Evolutionary conservation across 164 flowering plant genomes (phyloP), one percentile per base, ranked within the genome.

Genomic region (Aristolochia contorta): DNA sequence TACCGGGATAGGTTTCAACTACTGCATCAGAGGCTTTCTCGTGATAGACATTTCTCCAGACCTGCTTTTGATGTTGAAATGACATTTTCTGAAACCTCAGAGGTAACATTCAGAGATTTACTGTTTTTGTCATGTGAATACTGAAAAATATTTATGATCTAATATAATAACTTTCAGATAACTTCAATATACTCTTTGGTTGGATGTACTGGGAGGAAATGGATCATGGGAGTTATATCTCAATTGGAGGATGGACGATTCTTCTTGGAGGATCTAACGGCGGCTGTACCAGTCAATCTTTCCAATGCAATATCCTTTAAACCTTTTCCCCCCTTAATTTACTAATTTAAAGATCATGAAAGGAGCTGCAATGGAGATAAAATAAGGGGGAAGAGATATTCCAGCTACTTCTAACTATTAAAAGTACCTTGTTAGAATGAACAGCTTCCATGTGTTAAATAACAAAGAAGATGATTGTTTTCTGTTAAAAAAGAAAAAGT

Each of bases 171-270:
- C 30, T 65, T 71, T 72, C 79, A 94, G 99, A 75, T 94, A 72
- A 86, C 92, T 66, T 79, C 93, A 18, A 85, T 94, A 65, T 95
- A 90, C 64, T 85, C 94, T 61, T 76, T 94, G 64, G 77, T 85
- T 75, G 92, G 97, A 65, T 84, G 78, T 49, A 82, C 77, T 0
- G 96, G 96, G 49, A 81, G 78, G 73, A 82, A 76, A 73, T 90
- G 96, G 96, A 85, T 94, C 25, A 89, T 94, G 96, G 97, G 99
- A 47, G 77, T 89, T 14, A 94, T 94, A 69, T 94, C 97, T 64
- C 97, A 94, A 74, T 65, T 94, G 80, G 97, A 91, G 75, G 97
- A 94, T 75, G 96, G 97, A 0, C 96, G 85, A 64, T 94, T 94
- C 69, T 94, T 79, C 79, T 80, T 94, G 83, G 99, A 94, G 79